phyloP scores from a whole-genome alignment of 306 rosid genomes.

The Cicer arietinum region DNA sequence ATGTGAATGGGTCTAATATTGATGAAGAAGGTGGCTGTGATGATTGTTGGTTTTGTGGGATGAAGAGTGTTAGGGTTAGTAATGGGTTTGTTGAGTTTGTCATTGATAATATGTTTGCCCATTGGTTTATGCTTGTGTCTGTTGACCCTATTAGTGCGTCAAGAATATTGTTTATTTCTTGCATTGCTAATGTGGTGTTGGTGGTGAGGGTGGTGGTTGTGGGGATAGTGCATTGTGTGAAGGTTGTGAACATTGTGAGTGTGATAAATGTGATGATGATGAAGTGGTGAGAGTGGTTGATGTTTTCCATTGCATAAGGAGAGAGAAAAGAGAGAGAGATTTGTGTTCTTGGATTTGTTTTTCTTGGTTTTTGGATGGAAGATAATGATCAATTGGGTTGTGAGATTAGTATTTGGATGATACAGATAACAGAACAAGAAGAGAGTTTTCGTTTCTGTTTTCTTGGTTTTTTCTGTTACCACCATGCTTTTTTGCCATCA shows the following conservation, averaged over 20 bases:
- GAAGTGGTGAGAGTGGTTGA: neutral
- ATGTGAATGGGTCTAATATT: conserved; percentile 49
- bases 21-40: conserved; percentile 12
- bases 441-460: neutral
- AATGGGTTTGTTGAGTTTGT: conserved; percentile 26
- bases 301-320: conserved; percentile 2
- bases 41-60: conserved; percentile 49
- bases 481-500: no score
- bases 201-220: neutral
- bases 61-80: conserved; percentile 66
- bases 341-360: neutral
- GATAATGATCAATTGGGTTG: neutral
- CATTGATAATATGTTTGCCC: conserved; percentile 55
- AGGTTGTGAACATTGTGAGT: neutral
- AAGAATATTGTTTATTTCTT: conserved; percentile 64
- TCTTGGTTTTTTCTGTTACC: neutral
- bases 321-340: neutral
- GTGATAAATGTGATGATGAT: neutral
- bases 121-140: conserved; percentile 52
- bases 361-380: conserved; percentile 1
- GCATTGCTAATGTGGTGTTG: conserved; percentile 1
- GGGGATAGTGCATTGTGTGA: neutral
- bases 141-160: conserved; percentile 72
- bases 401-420: neutral
- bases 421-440: neutral